Evolutionary conservation across 2,329 filamentous ascomycete genomes (phyloP).

Genomic region (Didymella segeticola): DNA sequence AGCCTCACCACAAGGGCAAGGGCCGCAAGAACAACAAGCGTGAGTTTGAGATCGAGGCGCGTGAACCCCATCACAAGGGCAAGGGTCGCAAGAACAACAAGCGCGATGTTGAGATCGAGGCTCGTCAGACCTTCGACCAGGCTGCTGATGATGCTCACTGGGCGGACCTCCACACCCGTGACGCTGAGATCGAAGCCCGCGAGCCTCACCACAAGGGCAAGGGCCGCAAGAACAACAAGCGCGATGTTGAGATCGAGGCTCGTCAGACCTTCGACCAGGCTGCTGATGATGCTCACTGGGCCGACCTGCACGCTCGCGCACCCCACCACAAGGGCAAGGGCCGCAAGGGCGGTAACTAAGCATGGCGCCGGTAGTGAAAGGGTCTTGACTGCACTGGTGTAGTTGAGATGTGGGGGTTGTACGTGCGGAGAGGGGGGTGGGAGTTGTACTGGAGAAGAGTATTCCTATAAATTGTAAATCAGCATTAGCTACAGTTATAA

Average conservation of each 20-base stretch:
- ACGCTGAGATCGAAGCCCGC: slow-evolving; percentile 15
- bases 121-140: slow-evolving; percentile 10
- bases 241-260: slow-evolving; percentile 5
- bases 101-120: slow-evolving; percentile 10
- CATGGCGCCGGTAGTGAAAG: not conserved
- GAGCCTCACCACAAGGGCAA: slow-evolving; percentile 30
- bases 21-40: slow-evolving; percentile 11
- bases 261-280: not conserved
- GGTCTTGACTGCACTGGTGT: slow-evolving; percentile 10
- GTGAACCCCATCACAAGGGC: slow-evolving; percentile 18
- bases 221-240: slow-evolving; percentile 6
- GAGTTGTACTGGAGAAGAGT: not conserved
- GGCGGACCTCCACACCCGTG: slow-evolving; percentile 14
- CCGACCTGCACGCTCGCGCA: not conserved
- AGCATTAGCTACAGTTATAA: not conserved
- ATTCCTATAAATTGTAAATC: slow-evolving; percentile 13
- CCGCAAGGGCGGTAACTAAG: slow-evolving; percentile 9
- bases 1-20: slow-evolving; percentile 21
- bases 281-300: not conserved
- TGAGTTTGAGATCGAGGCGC: not conserved
- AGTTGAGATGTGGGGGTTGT: not conserved
- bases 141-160: slow-evolving; percentile 16
- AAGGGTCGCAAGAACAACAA: slow-evolving; percentile 21
- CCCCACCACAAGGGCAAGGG: slow-evolving; percentile 20
- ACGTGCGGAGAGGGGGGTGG: not conserved